Evolutionary conservation across 331 rosid species (phyloP), one percentile per base, ranked within the genome.

Genomic region (Saraca asoca): DNA sequence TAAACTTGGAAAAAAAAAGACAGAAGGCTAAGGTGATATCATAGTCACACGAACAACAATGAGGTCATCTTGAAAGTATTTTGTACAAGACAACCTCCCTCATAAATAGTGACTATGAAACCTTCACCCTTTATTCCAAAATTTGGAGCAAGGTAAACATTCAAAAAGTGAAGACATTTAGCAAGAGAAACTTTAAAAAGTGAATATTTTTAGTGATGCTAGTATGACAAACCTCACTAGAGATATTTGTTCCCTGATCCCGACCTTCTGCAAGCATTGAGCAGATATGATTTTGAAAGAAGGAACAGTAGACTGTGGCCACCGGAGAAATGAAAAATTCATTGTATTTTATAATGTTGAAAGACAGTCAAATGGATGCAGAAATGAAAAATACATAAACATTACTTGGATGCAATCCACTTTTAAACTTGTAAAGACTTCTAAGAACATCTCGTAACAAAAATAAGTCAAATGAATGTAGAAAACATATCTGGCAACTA

Each of bases 41-140:
- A 96, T 38, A 73, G 90, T 94, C 57, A 90, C 46, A 81, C 88
- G 86, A 58, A 88, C 85, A 64, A 90, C 79, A 61, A 86, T 20
- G 69, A 90, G 78, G 76, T 85, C 99, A 58, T 90, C 99, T 81
- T 88, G 89, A 66, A 75, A 65, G 75, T 94, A 94, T 77, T 94
- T 73, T 86, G 77, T 90, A 96, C 57, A 88, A 67, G 54, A 88
- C 50, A 24, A 84, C 90, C 78, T 94, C 99, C 87, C 99, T 94
- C 43, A 86, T 48, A 12, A 97, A 86, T 68, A 90, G 82, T 2
- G 99, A 97, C 99, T 97, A 94, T 2, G 98, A 72, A 71, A 87
- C 69, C 87, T 90, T 90, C 88, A 85, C 39, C 87, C 97, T 90
- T 85, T 89, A 81, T 85, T 78, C 92, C 83, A 80, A 75, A 24